phyloP scores from a whole-genome alignment of 202 grass and related monocot genomes.

The Saccharum hybrid region DNA sequence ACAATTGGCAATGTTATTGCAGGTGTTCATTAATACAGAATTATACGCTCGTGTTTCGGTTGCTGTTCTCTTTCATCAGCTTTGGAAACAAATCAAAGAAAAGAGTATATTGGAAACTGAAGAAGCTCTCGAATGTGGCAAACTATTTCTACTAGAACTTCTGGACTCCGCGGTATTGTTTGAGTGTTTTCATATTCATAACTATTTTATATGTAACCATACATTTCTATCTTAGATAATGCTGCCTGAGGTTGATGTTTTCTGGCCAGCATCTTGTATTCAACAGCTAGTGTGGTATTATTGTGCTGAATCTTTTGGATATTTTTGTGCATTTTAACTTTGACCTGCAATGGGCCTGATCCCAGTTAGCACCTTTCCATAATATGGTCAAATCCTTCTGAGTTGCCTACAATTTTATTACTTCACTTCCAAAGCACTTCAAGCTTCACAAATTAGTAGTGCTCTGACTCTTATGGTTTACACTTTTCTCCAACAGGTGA shows the following conservation, averaged over 20 bases:
- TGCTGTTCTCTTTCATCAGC: slow-evolving; percentile 79
- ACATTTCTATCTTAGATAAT: slow-evolving; percentile 12
- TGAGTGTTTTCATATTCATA: slow-evolving; percentile 27
- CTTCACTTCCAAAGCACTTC: slow-evolving; percentile 28
- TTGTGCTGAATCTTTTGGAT: not conserved
- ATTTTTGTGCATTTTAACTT: slow-evolving; percentile 34
- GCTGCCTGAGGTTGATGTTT: slow-evolving; percentile 3
- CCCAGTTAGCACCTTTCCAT: not conserved
- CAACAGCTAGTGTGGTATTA: not conserved
- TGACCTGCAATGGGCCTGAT: slow-evolving; percentile 7
- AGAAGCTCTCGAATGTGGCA: slow-evolving; percentile 69
- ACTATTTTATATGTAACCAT: not conserved
- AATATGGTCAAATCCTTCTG: slow-evolving; percentile 13
- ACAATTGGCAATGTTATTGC: slow-evolving; percentile 45
- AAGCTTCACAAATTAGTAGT: not conserved
- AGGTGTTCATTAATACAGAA: slow-evolving; percentile 98
- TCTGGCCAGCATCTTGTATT: slow-evolving; percentile 19
- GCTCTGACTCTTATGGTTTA: slow-evolving; percentile 27
- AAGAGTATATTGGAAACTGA: slow-evolving; percentile 38
- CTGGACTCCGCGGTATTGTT: slow-evolving; percentile 76
- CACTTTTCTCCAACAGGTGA: slow-evolving; percentile 64
- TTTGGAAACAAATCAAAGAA: slow-evolving; percentile 56
- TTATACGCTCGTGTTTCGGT: slow-evolving; percentile 89
- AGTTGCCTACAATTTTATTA: slow-evolving; percentile 9
- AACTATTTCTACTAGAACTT: slow-evolving; percentile 83